Evolutionary conservation across 2,329 filamentous ascomycete species (phyloP), one percentile per base, ranked within the genome.

Genomic region (Aspergillus tamarii): DNA sequence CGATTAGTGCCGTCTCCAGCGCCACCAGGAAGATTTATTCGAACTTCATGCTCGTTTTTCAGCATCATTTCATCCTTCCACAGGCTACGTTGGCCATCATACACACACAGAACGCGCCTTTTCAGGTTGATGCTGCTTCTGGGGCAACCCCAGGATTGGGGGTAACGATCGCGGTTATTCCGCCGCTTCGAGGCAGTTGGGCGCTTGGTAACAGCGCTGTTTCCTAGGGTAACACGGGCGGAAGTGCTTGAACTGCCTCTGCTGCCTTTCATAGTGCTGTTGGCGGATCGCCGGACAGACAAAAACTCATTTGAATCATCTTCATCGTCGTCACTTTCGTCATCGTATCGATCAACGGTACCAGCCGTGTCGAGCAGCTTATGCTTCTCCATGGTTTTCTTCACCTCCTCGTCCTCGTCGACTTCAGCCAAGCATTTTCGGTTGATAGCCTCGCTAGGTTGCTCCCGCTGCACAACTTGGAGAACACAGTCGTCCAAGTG

Each of bases 61-160:
- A 99, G 89, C 93, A 97, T 96, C 93, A 98, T 95, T 80, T 99
- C 95, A 76, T 99, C 95, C 83, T 98, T 98, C 87, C 92, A 95
- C 57, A 99, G 85, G 48, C 94, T 89, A 59, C 94, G 89, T 19
- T 86, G 86, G 0, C 95, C 95, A 74, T 98, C 93, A 73, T 96
- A 99, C 23, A 96, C 92, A 67, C 93, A 93, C 73, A 98, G 85
- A 61, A 97, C 93, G 32, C 95, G 91, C 87, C 97, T 97, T 88
- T 96, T 97, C 88, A 96, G 96, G 75, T 91, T 96, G 92, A 98
- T 97, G 83, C 95, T 93, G 73, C 92, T 91, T 73, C 91, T 89
- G 66, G 94, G 88, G 72, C 94, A 95, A 59, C 95, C 94, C 95
- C 95, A 99, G 1, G 91, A 94, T 0, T 91, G 88, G 14, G 95